These are phyloP conservation scores for Cardamine chenopodiifolia DNA, from an alignment of 345 rosid species.

Conservation along the genomic window DNA sequence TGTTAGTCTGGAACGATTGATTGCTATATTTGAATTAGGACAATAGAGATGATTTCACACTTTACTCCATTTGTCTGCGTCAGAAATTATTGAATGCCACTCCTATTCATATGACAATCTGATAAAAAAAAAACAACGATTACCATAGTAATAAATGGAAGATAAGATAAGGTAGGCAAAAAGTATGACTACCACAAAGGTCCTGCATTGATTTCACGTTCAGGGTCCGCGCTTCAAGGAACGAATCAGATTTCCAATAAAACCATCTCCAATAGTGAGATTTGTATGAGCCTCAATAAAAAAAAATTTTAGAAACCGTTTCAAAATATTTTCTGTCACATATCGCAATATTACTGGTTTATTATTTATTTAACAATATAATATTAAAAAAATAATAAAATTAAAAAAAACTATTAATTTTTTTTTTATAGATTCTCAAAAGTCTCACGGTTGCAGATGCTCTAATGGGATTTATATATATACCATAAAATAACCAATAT, in stretches of 20 bases:
- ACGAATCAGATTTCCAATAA: background rate
- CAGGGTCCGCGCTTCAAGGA: background rate
- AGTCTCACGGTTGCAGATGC: too few species aligned
- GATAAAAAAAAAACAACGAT: background rate
- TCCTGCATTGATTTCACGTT: slow-evolving; percentile 15
- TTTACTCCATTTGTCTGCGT: background rate
- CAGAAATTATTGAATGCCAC: slow-evolving; percentile 15
- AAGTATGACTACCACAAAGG: slow-evolving; percentile 10
- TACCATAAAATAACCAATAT: too few species aligned
- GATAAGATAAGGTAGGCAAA: slow-evolving; percentile 16
- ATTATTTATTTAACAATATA: too few species aligned
- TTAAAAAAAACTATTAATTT: too few species aligned
- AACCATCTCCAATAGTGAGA: too few species aligned
- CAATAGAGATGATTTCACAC: slow-evolving; percentile 20
- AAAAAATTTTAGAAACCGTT: too few species aligned
- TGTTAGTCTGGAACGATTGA: slow-evolving; percentile 15
- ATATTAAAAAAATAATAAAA: too few species aligned
- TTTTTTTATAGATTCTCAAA: too few species aligned
- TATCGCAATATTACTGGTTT: too few species aligned
- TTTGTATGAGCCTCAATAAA: too few species aligned
- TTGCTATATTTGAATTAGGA: background rate
- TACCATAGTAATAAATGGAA: background rate
- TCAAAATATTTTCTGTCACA: too few species aligned
- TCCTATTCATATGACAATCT: slow-evolving; percentile 16
- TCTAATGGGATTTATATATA: background rate